Evolutionary conservation across 306 rosid genomes (phyloP).

Genomic region (Casuarina cunninghamiana): DNA sequence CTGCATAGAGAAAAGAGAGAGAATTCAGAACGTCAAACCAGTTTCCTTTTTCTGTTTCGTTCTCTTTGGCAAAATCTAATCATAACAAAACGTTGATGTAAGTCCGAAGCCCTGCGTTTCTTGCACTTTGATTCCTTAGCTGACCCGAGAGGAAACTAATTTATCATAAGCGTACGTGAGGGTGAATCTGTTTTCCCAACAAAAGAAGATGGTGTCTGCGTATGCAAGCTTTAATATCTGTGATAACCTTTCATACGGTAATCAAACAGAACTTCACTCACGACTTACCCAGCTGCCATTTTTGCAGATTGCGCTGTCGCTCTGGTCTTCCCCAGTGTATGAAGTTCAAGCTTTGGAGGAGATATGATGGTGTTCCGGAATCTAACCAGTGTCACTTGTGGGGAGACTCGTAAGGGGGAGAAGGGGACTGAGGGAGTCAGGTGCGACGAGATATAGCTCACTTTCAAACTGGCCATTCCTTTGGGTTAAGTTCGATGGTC

Average conservation of each 20-base stretch:
- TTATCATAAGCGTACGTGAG: neutral
- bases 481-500: neutral
- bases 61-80: neutral
- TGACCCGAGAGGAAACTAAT: neutral
- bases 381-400: neutral
- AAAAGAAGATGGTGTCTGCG: neutral
- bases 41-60: neutral
- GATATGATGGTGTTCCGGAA: constrained; percentile 27
- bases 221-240: too few relatives aligned
- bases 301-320: constrained; percentile 22
- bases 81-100: too few relatives aligned
- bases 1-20: constrained; percentile 5
- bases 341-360: constrained; percentile 33
- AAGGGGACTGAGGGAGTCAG: constrained; percentile 3
- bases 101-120: too few relatives aligned
- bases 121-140: neutral
- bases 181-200: neutral
- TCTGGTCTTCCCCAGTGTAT: constrained; percentile 24
- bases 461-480: constrained; percentile 22
- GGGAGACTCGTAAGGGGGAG: constrained; percentile 5
- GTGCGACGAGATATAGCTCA: constrained; percentile 26
- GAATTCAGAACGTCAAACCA: neutral
- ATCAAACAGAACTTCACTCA: neutral
- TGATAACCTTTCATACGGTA: neutral
- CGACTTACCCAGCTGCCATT: constrained; percentile 53